Percentiles rank a stretch among this genome's conserved stretches.
phyloP scores from a whole-genome alignment of 768 basidiomycete species.

The Rhodotorula paludigena region DNA sequence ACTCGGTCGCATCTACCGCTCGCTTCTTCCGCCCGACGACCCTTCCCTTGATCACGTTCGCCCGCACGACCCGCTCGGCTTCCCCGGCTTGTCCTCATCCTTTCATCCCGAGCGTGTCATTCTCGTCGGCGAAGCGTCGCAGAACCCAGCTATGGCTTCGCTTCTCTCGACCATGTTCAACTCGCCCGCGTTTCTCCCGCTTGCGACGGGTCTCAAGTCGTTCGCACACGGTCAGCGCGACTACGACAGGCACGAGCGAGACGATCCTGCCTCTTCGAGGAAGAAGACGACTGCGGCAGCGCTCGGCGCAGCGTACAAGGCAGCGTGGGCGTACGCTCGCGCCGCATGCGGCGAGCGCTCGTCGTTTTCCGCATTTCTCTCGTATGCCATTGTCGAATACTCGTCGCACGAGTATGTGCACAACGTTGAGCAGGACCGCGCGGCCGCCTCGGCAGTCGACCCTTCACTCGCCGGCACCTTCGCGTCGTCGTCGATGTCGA shows the following conservation, averaged over 20 bases:
- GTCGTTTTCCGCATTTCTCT: background rate
- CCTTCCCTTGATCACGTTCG: background rate
- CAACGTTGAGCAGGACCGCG: background rate
- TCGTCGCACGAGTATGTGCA: background rate
- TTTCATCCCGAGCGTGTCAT: constrained; percentile 21
- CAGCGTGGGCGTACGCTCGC: constrained; percentile 19
- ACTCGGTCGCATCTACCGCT: constrained; percentile 20
- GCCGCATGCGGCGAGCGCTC: background rate
- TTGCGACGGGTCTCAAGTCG: background rate
- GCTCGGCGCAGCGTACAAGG: constrained; percentile 31
- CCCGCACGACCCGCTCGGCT: constrained; percentile 7
- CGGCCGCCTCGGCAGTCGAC: background rate
- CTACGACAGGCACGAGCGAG: no score
- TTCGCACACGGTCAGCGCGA: background rate
- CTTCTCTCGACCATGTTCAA: constrained; percentile 22
- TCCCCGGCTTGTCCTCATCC: background rate
- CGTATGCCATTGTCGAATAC: background rate
- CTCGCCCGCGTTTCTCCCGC: constrained; percentile 3
- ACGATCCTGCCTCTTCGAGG: background rate
- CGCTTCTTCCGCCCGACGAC: background rate
- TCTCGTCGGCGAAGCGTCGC: constrained; percentile 8
- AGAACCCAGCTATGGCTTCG: constrained; percentile 22
- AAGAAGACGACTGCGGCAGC: constrained; percentile 5
- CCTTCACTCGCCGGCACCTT: background rate
- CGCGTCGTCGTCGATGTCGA: background rate